These are phyloP conservation scores for Moelleriella libera DNA, from an alignment of 2,329 filamentous ascomycete genomes.

Conservation along the genomic window DNA sequence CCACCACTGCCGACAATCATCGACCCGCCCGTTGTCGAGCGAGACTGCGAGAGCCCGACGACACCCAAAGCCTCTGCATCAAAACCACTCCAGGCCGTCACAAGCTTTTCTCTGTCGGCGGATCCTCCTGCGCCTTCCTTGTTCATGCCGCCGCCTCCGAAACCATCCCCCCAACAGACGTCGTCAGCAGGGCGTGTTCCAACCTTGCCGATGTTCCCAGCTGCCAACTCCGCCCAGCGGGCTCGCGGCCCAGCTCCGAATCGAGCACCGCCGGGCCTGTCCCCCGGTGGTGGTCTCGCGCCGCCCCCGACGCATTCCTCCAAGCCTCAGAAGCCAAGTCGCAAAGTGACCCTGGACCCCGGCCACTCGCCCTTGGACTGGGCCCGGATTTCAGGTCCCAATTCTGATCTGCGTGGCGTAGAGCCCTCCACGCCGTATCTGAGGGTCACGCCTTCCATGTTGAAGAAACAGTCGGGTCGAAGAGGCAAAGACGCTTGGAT, in stretches of 20 bases:
- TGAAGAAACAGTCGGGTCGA: conserved; percentile 67
- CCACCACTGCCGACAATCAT: conserved; percentile 20
- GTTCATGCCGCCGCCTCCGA: conserved; percentile 16
- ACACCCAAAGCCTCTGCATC: conserved; percentile 34
- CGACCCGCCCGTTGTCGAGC: conserved; percentile 10
- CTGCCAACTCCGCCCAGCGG: conserved; percentile 36
- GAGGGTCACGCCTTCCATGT: conserved; percentile 68
- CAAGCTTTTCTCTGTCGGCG: conserved; percentile 27
- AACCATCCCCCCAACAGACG: conserved; percentile 11
- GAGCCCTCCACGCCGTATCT: conserved; percentile 38
- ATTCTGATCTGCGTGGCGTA: conserved; percentile 53
- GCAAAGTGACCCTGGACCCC: conserved; percentile 70
- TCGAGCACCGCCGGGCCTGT: conserved; percentile 16
- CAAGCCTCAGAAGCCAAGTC: conserved; percentile 40
- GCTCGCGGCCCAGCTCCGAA: conserved; percentile 27
- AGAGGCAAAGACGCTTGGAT: conserved; percentile 85
- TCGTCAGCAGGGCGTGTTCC: conserved; percentile 16
- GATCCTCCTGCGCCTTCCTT: conserved; percentile 4
- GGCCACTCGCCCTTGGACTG: conserved; percentile 94
- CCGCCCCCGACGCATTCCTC: conserved; percentile 40
- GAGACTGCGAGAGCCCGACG: conserved; percentile 23
- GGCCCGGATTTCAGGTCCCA: conserved; percentile 60
- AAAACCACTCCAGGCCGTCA: conserved; percentile 17
- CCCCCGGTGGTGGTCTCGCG: conserved; percentile 29
- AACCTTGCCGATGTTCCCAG: conserved; percentile 31